Percentiles rank a stretch among this genome's conserved stretches.
phyloP scores from a whole-genome alignment of 176 grass and related monocot species.

The Phyllostachys edulis region DNA sequence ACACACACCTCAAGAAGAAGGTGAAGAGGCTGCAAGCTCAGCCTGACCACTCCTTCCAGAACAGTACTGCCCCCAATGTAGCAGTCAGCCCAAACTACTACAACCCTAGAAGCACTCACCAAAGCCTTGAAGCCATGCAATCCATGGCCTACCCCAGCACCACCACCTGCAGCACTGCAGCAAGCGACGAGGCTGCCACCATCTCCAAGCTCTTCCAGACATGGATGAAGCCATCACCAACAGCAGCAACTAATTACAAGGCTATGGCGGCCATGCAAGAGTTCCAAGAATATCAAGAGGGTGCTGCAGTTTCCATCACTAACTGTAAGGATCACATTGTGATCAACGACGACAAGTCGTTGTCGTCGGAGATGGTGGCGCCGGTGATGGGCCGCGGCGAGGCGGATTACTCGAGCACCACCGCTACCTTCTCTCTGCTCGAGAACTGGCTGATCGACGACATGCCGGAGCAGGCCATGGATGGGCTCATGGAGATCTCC shows the following conservation, averaged over 20 bases:
- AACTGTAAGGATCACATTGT: constrained; percentile 8
- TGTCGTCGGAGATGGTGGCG: constrained; percentile 14
- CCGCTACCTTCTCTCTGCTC: constrained; percentile 41
- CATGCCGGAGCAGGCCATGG: constrained; percentile 48
- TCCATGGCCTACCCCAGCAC: constrained; percentile 22
- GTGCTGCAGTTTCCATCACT: background rate
- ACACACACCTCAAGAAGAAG: constrained; percentile 67
- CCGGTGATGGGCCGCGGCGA: background rate
- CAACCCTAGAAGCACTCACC: constrained; percentile 31
- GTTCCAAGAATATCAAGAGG: constrained; percentile 10
- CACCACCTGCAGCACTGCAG: background rate
- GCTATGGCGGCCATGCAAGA: constrained; percentile 29
- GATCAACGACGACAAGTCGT: background rate
- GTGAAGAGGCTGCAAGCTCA: constrained; percentile 52
- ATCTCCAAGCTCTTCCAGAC: constrained; percentile 39
- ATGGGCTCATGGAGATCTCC: constrained; percentile 40
- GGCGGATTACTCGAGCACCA: background rate
- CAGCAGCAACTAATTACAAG: background rate
- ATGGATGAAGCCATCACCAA: constrained; percentile 41
- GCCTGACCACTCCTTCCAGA: constrained; percentile 38
- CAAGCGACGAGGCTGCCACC: background rate
- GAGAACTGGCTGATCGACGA: constrained; percentile 61
- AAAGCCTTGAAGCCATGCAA: constrained; percentile 29
- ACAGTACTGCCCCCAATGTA: constrained; percentile 9
- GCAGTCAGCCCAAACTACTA: constrained; percentile 42